Percentiles rank a stretch among this genome's conserved stretches.
Evolutionary conservation across 2,329 filamentous ascomycete species (phyloP).

Genomic region (Corniculantispora saksenae): DNA sequence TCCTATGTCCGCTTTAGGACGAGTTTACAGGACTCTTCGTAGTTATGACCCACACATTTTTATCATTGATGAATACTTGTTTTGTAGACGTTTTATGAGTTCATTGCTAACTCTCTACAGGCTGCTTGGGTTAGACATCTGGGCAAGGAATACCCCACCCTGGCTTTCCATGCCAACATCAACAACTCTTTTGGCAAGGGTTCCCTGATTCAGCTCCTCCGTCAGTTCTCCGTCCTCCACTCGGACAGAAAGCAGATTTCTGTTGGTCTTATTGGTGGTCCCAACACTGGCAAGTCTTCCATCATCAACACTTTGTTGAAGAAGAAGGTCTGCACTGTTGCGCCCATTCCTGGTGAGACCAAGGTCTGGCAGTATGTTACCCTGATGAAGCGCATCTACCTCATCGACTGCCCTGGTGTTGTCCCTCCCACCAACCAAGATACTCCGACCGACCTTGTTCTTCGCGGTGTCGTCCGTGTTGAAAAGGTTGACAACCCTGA

Average conservation of each 20-base stretch:
- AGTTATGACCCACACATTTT: constrained; percentile 93
- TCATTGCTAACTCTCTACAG: constrained; percentile 49
- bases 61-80: constrained; percentile 19
- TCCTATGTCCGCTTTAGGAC: constrained; percentile 56
- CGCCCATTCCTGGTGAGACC: constrained; percentile 93
- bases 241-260: constrained; percentile 91
- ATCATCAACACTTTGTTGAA: constrained; percentile 96
- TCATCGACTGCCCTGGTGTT: constrained; percentile 96
- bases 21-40: constrained; percentile 79
- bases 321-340: constrained; percentile 91
- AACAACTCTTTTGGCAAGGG: constrained; percentile 98
- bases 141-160: constrained; percentile 88
- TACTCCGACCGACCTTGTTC: constrained; percentile 81
- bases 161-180: constrained; percentile 92
- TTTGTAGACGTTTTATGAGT: constrained; percentile 19
- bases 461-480: constrained; percentile 88
- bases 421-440: constrained; percentile 87
- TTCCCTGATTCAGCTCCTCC: constrained; percentile 84
- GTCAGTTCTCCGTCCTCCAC: constrained; percentile 90
- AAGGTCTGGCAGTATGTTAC: constrained; percentile 99
- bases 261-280: constrained; percentile 76
- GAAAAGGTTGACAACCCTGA: constrained; percentile 97
- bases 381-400: constrained; percentile 83
- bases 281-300: constrained; percentile 93
- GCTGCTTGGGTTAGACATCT: constrained; percentile 88